These are phyloP conservation scores for Eutrema heterophyllum DNA, from an alignment of 345 rosid species.

Conservation along the genomic window DNA sequence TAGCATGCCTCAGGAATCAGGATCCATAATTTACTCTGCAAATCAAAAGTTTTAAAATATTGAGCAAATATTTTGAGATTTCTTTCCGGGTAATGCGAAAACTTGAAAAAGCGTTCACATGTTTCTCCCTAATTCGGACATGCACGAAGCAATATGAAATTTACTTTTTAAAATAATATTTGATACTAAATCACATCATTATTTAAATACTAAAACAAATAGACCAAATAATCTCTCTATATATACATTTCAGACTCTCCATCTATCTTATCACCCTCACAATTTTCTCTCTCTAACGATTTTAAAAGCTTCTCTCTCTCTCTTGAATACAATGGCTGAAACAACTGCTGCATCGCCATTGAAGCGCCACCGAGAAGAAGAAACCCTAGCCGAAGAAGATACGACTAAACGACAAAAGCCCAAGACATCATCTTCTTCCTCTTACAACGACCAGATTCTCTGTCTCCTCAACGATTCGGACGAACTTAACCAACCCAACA, in stretches of 20 bases:
- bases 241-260: constrained; percentile 36
- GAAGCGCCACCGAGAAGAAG: constrained; percentile 59
- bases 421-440: not conserved
- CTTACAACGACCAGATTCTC: constrained; percentile 44
- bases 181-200: not conserved
- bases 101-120: constrained; percentile 12
- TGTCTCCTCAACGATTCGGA: constrained; percentile 64
- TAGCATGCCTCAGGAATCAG: not conserved
- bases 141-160: constrained; percentile 20
- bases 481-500: constrained; percentile 45
- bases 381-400: constrained; percentile 31
- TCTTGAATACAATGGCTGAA: constrained; percentile 41
- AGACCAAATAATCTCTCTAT: constrained; percentile 50
- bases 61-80: not conserved
- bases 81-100: constrained; percentile 9
- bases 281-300: constrained; percentile 11
- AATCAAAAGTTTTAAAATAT: not conserved
- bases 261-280: constrained; percentile 37
- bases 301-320: not conserved
- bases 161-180: not conserved
- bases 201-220: not conserved
- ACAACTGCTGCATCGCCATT: constrained; percentile 12
- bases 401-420: constrained; percentile 42
- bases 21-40: constrained; percentile 10
- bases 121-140: constrained; percentile 23